Base-by-base conservation (phyloP, 2,329 filamentous ascomycete genomes). In the Aspergillus piperis region DNA sequence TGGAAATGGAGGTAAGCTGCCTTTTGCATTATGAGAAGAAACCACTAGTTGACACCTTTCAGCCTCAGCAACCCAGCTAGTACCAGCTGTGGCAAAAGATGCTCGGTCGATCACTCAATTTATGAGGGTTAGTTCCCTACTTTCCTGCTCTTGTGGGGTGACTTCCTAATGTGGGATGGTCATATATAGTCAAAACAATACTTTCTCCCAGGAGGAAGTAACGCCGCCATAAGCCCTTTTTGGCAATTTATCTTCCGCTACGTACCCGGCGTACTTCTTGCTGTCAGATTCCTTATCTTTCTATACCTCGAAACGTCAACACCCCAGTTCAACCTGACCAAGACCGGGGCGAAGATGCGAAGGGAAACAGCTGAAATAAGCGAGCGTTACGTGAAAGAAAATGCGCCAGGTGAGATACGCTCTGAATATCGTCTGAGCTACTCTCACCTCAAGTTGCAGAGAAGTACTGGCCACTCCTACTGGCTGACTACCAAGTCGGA, bases 401-500 rank as follows among this genome's bases (percentile, higher is more conserved):
- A 10, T 5, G 64, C 62, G 3, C 64, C 64, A 0, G 50, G 64
- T 65, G 39, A 6, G 60, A n/a, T 5, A 5, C 21, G 11, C 4
- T 6, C 7, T 50, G 10, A n/a, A 41, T 3, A 0, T 8, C 6
- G 19, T 5, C 8, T 10, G n/a, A 15, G n/a, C 3, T 11, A 8
- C 8, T 11, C 27, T 57, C 10, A 44, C 21, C 17, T n/a, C 8
- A 5, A 19, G 5, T 11, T 5, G 48, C 17, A 62, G 64, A 60
- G 38, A 38, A 65, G 44, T 68, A 66, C 30, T 68, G 66, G 66
- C 25, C 60, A 1, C 47, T 68, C 1, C 25, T 68, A 1, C 50
- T 62, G 11, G 11, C 64, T 60, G 8, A 54, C 36, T 5, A 59
- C 57, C 25, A 68, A 8, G 54, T 64, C 30, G 66, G 66, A 41